phyloP scores from a whole-genome alignment of 768 basidiomycete genomes.

The Boletus reticuloceps region DNA sequence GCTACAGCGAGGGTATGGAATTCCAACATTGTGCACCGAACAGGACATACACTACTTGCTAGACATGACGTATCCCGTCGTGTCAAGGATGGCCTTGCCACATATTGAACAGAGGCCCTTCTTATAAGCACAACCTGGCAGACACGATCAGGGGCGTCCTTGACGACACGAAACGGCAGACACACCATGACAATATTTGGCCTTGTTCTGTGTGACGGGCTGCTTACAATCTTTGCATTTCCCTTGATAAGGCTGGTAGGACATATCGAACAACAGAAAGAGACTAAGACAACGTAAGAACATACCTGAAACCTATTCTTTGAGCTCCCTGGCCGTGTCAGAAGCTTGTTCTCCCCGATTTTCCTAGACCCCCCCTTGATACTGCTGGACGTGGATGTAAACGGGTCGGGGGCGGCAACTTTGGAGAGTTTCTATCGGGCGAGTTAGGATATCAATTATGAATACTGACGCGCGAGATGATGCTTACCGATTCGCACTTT shows the following conservation, averaged over 20 bases:
- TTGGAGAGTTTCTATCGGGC: conserved; percentile 78
- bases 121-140: conserved; percentile 80
- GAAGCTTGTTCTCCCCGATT: conserved; percentile 83
- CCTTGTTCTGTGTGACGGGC: conserved; percentile 78
- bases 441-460: neutral
- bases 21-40: too few species aligned
- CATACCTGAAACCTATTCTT: conserved; percentile 77
- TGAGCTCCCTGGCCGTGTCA: conserved; percentile 64
- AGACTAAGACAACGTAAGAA: conserved; percentile 9
- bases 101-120: conserved; percentile 86
- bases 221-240: conserved; percentile 90
- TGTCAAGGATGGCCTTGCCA: conserved; percentile 84
- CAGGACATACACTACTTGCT: conserved; percentile 54
- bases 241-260: conserved; percentile 70
- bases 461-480: conserved; percentile 14
- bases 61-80: conserved; percentile 81
- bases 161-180: conserved; percentile 6
- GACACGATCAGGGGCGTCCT: conserved; percentile 4
- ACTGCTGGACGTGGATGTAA: conserved; percentile 65
- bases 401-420: conserved; percentile 87
- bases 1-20: conserved; percentile 26
- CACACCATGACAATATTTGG: conserved; percentile 87
- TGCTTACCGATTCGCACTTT: conserved; percentile 74
- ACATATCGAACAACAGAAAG: neutral
- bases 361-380: conserved; percentile 81